Base-by-base conservation (phyloP, 257 asterid species). In the Capsicum pubescens region DNA sequence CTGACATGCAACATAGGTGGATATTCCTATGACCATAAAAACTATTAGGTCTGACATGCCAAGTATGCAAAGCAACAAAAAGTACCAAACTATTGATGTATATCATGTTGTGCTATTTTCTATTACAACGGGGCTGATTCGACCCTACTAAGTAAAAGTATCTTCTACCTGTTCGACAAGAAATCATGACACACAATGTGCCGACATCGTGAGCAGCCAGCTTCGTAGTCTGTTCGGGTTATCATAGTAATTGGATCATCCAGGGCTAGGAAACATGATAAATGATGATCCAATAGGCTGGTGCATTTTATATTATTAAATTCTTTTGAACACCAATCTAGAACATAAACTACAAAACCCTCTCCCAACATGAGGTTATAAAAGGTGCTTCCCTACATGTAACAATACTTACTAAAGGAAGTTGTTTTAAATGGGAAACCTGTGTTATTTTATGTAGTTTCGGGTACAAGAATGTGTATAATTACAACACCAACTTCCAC, bases 11-110 rank as follows among this genome's bases (percentile, higher is more conserved):
- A 39, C 42, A 39, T 2, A 39, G 5, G 42, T 39, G 44, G 8
- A 60, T 19, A 60, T 58, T 64, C 42, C 70, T 64, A 64, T 26
- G 44, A 11, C 32, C 44, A 10, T 1, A 42, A 26, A 64, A 63
- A 63, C 16, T 26, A 63, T 63, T 26, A 63, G 15, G 70, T 12
- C 3, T 19, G 15, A 61, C 68, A 19, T 61, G 36, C 36, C 68
- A 61, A 61, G 36, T 60, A 60, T 60, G 68, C 68, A 60, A 60
- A 60, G 15, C 68, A 16, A 61, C 68, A 61, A 61, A 61, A 61
- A 1, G 14, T 19, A 10, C 68, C 15, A 9, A 61, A 61, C 0
- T 11, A 58, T 58, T 58, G 13, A 9, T 13, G 44, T 32, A 26
- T 64, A 64, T 64, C 44, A 64, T 10, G 42, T 21, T 63, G 10